These are phyloP conservation scores for Daldinia bambusicola DNA, from an alignment of 495 filamentous ascomycete species.

Conservation along the genomic window DNA sequence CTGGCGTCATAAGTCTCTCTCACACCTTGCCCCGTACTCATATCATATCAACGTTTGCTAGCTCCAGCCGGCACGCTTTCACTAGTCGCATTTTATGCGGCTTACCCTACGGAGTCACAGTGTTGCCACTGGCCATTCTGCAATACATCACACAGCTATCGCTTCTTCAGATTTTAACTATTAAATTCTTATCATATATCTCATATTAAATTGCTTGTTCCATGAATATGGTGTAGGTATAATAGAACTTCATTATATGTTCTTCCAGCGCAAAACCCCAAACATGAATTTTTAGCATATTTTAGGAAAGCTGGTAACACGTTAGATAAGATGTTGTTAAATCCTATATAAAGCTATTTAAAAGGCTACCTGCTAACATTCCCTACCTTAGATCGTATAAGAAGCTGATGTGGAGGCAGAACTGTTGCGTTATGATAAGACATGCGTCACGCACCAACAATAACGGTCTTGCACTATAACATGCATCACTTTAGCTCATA, in stretches of 20 bases:
- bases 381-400: background rate
- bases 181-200: constrained; percentile 7
- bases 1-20: constrained; percentile 3
- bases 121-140: constrained; percentile 6
- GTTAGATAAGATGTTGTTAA: no score
- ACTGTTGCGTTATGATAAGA: constrained; percentile 4
- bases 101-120: constrained; percentile 21
- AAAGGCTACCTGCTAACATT: background rate
- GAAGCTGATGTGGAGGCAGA: background rate
- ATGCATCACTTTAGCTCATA: background rate
- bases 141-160: background rate
- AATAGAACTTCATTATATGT: background rate
- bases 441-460: background rate
- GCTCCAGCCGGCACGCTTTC: background rate
- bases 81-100: constrained; percentile 11
- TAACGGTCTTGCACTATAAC: background rate
- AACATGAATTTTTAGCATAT: background rate
- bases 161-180: constrained; percentile 7
- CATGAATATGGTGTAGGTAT: background rate
- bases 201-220: background rate
- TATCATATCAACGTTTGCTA: constrained; percentile 11
- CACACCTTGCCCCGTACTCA: constrained; percentile 1
- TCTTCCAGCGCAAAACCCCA: background rate
- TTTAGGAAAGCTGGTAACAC: background rate
- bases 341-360: background rate